phyloP scores from a whole-genome alignment of 495 filamentous ascomycete species.

The Peziza echinospora region DNA sequence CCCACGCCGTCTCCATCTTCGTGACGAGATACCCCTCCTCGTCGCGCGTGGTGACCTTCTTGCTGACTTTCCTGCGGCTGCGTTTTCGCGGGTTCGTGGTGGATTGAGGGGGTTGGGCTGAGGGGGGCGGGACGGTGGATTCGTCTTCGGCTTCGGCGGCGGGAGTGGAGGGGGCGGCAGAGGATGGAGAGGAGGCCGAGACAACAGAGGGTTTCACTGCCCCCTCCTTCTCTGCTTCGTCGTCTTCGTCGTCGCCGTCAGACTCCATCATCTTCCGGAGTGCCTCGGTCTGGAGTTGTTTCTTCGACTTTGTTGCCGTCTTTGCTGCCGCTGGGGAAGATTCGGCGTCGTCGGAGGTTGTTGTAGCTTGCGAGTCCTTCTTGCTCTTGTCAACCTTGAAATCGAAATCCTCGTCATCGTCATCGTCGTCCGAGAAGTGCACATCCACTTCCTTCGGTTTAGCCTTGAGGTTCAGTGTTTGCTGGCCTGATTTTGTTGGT shows the following conservation, averaged over 20 bases:
- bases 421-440: not conserved
- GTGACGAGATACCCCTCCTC: conserved; percentile 91
- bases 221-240: conserved; percentile 4
- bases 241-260: conserved; percentile 31
- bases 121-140: conserved; percentile 11
- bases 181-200: not conserved
- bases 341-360: conserved; percentile 12
- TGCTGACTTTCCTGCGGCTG: conserved; percentile 63
- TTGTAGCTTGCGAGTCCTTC: conserved; percentile 1
- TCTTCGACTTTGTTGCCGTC: conserved; percentile 39
- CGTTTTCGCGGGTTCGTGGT: conserved; percentile 46
- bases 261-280: conserved; percentile 56
- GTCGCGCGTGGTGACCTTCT: conserved; percentile 76
- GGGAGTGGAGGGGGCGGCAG: not conserved
- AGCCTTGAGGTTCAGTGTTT: conserved; percentile 15
- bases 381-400: not conserved
- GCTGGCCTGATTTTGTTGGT: conserved; percentile 3
- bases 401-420: conserved; percentile 7
- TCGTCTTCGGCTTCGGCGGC: conserved; percentile 14
- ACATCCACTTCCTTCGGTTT: conserved; percentile 26
- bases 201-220: no score
- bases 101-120: conserved; percentile 22
- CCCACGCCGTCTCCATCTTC: conserved; percentile 70
- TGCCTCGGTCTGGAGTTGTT: conserved; percentile 28
- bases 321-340: conserved; percentile 11